A percentile compares a stretch with the other conserved stretches of the same genome.
Evolutionary conservation across 169 alveolate species (phyloP).

Genomic region (Cryptosporidium canis): DNA sequence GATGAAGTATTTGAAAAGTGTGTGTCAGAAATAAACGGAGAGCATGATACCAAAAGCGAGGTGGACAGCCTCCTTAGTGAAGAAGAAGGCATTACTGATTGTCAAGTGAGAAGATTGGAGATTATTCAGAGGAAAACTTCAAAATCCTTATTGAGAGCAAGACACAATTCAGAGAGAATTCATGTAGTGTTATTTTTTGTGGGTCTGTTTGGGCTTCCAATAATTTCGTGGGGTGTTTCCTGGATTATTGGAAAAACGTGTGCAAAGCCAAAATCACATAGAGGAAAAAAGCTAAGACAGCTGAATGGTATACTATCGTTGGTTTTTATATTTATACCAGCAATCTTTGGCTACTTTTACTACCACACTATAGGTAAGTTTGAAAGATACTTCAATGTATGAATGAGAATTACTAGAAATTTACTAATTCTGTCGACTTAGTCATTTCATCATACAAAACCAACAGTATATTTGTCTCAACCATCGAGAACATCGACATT

Average conservation of each 20-base stretch:
- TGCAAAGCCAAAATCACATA: conserved; percentile 41
- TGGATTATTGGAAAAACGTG: conserved; percentile 48
- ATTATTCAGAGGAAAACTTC: conserved; percentile 47
- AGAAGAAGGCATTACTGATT: neutral
- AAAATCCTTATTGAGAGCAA: conserved; percentile 36
- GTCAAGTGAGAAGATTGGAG: neutral
- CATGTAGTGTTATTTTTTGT: conserved; percentile 35
- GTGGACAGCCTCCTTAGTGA: neutral
- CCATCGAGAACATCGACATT: neutral
- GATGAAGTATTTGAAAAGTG: neutral
- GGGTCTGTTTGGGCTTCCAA: conserved; percentile 53
- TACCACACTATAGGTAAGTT: conserved; percentile 55
- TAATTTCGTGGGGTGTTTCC: conserved; percentile 50
- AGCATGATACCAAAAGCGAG: neutral
- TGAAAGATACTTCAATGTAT: neutral
- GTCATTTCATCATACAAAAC: neutral
- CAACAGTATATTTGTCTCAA: conserved; percentile 4
- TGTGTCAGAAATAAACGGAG: neutral
- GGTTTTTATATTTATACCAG: conserved; percentile 2
- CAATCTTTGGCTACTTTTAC: conserved; percentile 1
- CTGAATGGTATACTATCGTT: conserved; percentile 38
- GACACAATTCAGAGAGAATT: conserved; percentile 14
- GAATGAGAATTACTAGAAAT: neutral
- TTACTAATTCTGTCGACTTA: neutral
- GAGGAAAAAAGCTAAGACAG: conserved; percentile 56